Evolutionary conservation across 768 basidiomycete species (phyloP).

Genomic region (Mycena leptocephala): DNA sequence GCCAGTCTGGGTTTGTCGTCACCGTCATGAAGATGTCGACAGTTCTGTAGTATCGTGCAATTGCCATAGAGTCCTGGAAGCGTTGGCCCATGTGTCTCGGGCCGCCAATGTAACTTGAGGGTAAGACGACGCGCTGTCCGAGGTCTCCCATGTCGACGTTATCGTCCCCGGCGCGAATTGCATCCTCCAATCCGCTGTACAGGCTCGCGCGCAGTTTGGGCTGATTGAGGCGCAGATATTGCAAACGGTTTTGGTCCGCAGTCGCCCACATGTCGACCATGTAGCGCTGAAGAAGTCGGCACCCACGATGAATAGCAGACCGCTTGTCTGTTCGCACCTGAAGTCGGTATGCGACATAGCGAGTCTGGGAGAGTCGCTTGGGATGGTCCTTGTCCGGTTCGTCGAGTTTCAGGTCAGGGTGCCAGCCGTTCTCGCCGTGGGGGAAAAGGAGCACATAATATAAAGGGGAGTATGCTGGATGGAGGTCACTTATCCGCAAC

Average conservation of each 20-base stretch:
- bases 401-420: no score
- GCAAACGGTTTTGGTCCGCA: conserved; percentile 50
- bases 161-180: conserved; percentile 42
- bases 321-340: conserved; percentile 45
- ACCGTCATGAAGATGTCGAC: conserved; percentile 67
- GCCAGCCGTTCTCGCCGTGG: conserved; percentile 50
- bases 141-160: conserved; percentile 41
- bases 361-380: conserved; percentile 46
- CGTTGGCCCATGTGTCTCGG: conserved; percentile 52
- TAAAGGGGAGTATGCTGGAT: conserved; percentile 45
- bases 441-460: conserved; percentile 58
- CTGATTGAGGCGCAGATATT: conserved; percentile 49
- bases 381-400: background rate
- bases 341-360: conserved; percentile 51
- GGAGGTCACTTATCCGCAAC: conserved; percentile 42
- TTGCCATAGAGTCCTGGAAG: conserved; percentile 58
- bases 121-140: conserved; percentile 46
- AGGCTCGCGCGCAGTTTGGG: conserved; percentile 45
- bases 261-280: no score
- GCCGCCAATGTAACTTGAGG: no score
- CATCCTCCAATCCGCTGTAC: conserved; percentile 50
- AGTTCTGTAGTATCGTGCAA: conserved; percentile 53
- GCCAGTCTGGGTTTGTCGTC: conserved; percentile 69
- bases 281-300: conserved; percentile 56
- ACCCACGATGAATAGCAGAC: conserved; percentile 48